These are phyloP conservation scores for Cladosporium sp. DNA, from an alignment of 2,329 filamentous ascomycete genomes.

Conservation along the genomic window DNA sequence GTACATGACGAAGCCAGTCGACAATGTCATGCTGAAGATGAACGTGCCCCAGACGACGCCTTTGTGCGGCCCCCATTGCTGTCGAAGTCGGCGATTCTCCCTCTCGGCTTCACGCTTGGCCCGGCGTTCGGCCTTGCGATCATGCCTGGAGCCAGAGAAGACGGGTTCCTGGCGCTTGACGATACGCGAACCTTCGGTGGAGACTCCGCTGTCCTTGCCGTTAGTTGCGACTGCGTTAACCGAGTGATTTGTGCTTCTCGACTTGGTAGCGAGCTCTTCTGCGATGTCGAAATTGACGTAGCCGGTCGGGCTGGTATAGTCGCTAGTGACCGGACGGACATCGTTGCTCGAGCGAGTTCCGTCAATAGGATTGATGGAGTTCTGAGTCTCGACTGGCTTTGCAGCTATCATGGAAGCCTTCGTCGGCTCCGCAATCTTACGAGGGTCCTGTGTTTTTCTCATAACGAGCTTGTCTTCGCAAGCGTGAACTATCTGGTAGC, in stretches of 20 bases:
- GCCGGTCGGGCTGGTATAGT: slow-evolving; percentile 61
- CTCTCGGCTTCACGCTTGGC: slow-evolving; percentile 7
- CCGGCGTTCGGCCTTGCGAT: slow-evolving; percentile 26
- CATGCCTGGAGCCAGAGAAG: slow-evolving; percentile 39
- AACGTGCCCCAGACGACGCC: slow-evolving; percentile 26
- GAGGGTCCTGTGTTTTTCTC: slow-evolving; percentile 49
- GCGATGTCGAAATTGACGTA: slow-evolving; percentile 57
- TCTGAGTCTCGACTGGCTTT: neutral
- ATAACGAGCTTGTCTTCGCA: slow-evolving; percentile 62
- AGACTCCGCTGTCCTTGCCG: too few species aligned
- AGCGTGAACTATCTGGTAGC: slow-evolving; percentile 64
- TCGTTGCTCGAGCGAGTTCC: slow-evolving; percentile 35
- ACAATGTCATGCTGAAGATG: slow-evolving; percentile 53
- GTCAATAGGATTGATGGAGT: slow-evolving; percentile 54
- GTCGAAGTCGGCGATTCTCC: slow-evolving; percentile 14
- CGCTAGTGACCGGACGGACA: slow-evolving; percentile 44
- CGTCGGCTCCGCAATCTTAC: neutral
- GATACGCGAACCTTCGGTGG: neutral
- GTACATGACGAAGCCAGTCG: slow-evolving; percentile 55
- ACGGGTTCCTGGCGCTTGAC: slow-evolving; percentile 46
- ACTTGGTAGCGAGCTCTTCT: slow-evolving; percentile 18
- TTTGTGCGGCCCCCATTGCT: too few species aligned
- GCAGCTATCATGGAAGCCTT: slow-evolving; percentile 1
- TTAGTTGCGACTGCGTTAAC: too few species aligned
- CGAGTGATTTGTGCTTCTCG: neutral